Percentiles rank a stretch among this genome's conserved stretches.
Evolutionary conservation across 108 stramenopile genomes (phyloP).

Genomic region (Schizochytrium sp.): DNA sequence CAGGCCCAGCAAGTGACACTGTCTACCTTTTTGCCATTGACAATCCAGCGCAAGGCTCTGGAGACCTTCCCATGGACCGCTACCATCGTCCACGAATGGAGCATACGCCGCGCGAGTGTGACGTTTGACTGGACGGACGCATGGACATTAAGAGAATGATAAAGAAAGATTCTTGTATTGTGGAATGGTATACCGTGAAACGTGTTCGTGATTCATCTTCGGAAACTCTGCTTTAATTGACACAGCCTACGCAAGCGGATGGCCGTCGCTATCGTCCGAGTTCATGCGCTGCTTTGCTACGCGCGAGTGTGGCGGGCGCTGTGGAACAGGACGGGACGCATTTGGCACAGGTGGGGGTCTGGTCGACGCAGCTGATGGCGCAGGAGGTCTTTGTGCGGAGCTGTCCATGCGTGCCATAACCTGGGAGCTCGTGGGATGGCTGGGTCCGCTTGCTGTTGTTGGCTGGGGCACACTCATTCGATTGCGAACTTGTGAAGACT

Average conservation of each 20-base stretch:
- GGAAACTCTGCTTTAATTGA: no score
- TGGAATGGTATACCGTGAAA: not conserved
- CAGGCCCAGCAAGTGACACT: not conserved
- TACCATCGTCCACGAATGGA: not conserved
- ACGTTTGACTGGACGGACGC: not conserved
- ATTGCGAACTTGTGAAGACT: no score
- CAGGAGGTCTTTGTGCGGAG: not conserved
- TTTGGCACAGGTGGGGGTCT: not conserved
- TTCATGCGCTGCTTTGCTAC: not conserved
- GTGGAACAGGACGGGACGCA: not conserved
- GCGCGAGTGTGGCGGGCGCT: not conserved
- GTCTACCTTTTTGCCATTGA: slow-evolving; percentile 1
- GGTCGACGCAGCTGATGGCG: not conserved
- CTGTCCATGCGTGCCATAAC: not conserved
- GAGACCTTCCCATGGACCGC: no score
- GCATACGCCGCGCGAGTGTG: not conserved
- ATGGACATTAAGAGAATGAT: not conserved
- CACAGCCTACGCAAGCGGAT: not conserved
- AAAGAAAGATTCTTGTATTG: not conserved
- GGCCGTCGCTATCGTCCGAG: not conserved
- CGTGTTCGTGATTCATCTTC: no score
- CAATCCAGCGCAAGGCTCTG: not conserved
- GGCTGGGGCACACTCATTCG: not conserved
- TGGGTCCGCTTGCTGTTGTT: not conserved
- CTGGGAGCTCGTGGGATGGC: not conserved